These are phyloP conservation scores for Penicillium silybi DNA, from an alignment of 495 filamentous ascomycete genomes.

Conservation along the genomic window DNA sequence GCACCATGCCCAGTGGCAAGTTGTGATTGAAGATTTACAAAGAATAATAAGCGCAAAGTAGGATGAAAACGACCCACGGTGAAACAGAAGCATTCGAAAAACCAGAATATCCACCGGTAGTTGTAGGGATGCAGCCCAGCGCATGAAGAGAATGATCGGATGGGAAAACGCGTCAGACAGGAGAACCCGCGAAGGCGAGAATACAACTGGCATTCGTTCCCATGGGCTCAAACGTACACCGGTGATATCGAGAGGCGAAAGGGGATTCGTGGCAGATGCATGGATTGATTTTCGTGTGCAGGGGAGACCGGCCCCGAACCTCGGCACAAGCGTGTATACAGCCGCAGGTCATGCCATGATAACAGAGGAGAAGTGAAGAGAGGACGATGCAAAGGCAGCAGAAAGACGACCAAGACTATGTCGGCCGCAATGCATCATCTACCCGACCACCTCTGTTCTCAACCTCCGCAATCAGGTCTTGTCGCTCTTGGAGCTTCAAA, in stretches of 20 bases:
- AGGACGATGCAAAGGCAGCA: constrained; percentile 1
- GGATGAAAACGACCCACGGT: not conserved
- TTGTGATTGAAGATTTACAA: not conserved
- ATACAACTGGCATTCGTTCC: not conserved
- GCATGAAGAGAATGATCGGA: not conserved
- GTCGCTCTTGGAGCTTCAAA: constrained; percentile 58
- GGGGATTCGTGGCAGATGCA: constrained; percentile 13
- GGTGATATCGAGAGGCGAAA: constrained; percentile 3
- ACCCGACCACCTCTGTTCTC: constrained; percentile 57
- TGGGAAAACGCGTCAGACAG: not conserved
- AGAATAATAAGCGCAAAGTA: not conserved
- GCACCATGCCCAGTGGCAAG: not conserved
- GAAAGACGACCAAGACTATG: constrained; percentile 11
- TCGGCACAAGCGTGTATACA: constrained; percentile 9
- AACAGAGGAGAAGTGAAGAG: not conserved
- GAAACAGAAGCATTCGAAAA: not conserved
- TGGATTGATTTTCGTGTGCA: constrained; percentile 14
- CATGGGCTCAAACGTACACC: not conserved
- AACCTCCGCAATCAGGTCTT: constrained; percentile 57
- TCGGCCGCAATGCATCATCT: constrained; percentile 43
- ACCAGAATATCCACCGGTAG: not conserved
- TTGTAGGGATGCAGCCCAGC: not conserved
- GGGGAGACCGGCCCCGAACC: constrained; percentile 8
- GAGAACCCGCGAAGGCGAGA: not conserved
- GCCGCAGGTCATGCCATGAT: constrained; percentile 1